Percentiles rank a stretch among this genome's conserved stretches.
Conservation (phyloP, 306 rosid genomes). For the Cucurbita pepo region DNA sequence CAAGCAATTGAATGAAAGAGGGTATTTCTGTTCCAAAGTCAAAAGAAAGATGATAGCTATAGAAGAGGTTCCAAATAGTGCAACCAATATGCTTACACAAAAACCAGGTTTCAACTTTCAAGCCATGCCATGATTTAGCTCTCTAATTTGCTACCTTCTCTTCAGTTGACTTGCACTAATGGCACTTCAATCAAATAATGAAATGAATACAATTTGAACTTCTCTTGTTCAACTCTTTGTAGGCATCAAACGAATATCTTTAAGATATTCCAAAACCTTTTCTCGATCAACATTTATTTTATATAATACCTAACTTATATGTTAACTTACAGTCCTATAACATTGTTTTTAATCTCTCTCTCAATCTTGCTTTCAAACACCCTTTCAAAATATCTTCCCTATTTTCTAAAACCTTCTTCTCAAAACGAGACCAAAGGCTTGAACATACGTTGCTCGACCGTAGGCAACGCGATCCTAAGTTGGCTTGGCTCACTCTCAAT, state of each 20-base stretch:
- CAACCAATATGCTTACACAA: no score
- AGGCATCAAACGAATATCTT: neutral
- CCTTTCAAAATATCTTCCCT: no score
- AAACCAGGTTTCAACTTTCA: neutral
- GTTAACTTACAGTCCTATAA: no score
- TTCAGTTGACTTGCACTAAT: neutral
- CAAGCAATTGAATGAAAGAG: neutral
- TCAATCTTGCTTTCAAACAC: no score
- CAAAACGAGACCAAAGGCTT: no score
- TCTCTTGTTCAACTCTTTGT: neutral
- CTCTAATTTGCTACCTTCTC: neutral
- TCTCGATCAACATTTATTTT: no score
- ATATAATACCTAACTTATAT: no score
- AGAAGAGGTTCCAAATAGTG: neutral
- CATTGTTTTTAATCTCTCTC: no score
- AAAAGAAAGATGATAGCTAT: neutral
- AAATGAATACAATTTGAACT: neutral
- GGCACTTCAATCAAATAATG: neutral
- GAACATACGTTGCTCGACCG: no score
- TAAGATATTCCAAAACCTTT: neutral
- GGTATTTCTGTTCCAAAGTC: slow-evolving; percentile 1
- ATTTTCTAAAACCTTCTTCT: no score
- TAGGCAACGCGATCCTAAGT: no score
- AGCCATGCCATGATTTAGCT: neutral
- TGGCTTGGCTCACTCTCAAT: no score